These are phyloP conservation scores for Crassisporium funariophilum DNA, from an alignment of 768 basidiomycete genomes.

Conservation along the genomic window DNA sequence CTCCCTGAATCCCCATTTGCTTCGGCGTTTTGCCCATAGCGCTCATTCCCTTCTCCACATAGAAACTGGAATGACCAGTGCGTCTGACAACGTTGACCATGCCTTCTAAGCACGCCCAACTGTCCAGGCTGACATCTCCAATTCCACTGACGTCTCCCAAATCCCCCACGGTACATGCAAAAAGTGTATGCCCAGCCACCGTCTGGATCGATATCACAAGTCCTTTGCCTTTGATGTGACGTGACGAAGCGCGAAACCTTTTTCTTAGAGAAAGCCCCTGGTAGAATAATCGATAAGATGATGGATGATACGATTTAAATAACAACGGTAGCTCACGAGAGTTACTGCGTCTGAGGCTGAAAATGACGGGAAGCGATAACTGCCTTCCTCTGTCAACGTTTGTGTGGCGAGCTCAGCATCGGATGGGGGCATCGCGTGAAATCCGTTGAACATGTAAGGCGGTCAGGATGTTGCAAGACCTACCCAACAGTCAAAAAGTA, in stretches of 20 bases:
- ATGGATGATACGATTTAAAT: background rate
- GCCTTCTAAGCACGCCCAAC: slow-evolving; percentile 76
- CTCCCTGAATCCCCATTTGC: slow-evolving; percentile 69
- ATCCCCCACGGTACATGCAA: slow-evolving; percentile 85
- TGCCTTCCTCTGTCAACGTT: slow-evolving; percentile 68
- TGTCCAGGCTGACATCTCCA: slow-evolving; percentile 79
- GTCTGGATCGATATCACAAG: slow-evolving; percentile 81
- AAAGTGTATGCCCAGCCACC: slow-evolving; percentile 76
- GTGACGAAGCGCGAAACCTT: slow-evolving; percentile 72
- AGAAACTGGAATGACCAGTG: slow-evolving; percentile 83
- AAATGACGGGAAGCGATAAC: slow-evolving; percentile 73
- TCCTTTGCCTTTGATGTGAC: slow-evolving; percentile 78
- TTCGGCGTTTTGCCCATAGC: slow-evolving; percentile 79
- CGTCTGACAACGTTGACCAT: slow-evolving; percentile 79
- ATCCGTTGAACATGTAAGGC: slow-evolving; percentile 59
- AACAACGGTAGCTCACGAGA: slow-evolving; percentile 41
- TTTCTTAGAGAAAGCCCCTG: slow-evolving; percentile 77
- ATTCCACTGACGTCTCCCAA: slow-evolving; percentile 64
- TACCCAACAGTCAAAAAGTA: no score
- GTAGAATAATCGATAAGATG: background rate
- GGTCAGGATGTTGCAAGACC: no score
- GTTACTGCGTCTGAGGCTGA: slow-evolving; percentile 80
- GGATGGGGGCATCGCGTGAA: slow-evolving; percentile 61
- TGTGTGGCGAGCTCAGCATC: slow-evolving; percentile 77
- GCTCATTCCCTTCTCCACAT: slow-evolving; percentile 85